Evolutionary conservation across 2,329 filamentous ascomycete genomes (phyloP).

Genomic region (Colletotrichum sp.): DNA sequence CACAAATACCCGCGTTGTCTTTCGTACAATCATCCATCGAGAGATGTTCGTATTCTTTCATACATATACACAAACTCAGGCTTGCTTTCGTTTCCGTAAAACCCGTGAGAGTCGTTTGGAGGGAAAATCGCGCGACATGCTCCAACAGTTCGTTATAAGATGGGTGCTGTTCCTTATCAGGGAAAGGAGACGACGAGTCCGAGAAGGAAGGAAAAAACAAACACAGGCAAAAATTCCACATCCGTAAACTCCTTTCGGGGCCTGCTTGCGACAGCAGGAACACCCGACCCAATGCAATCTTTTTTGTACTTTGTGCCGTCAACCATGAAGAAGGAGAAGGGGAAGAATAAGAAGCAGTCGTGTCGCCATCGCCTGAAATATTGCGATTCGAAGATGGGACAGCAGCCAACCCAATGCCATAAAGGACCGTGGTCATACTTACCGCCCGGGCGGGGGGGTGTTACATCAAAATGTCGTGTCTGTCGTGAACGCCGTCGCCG

Average conservation of each 20-base stretch:
- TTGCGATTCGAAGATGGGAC: neutral
- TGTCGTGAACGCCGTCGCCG: constrained; percentile 8
- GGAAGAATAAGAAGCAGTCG: neutral
- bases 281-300: constrained; percentile 11
- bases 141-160: neutral
- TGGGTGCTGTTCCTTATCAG: neutral
- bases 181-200: neutral
- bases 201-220: neutral
- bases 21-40: constrained; percentile 9
- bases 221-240: neutral
- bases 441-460: neutral
- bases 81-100: neutral
- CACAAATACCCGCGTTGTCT: neutral
- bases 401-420: neutral
- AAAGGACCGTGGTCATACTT: neutral
- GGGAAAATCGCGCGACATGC: neutral
- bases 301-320: neutral
- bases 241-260: constrained; percentile 5
- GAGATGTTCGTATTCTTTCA: neutral
- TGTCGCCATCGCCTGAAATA: neutral
- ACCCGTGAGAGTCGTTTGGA: neutral
- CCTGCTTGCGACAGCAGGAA: neutral
- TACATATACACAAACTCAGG: constrained; percentile 1
- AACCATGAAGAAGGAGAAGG: neutral
- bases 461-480: constrained; percentile 10